Evolutionary conservation across 345 rosid species (phyloP), one percentile per base, ranked within the genome.

Genomic region (Cardamine resedifolia): DNA sequence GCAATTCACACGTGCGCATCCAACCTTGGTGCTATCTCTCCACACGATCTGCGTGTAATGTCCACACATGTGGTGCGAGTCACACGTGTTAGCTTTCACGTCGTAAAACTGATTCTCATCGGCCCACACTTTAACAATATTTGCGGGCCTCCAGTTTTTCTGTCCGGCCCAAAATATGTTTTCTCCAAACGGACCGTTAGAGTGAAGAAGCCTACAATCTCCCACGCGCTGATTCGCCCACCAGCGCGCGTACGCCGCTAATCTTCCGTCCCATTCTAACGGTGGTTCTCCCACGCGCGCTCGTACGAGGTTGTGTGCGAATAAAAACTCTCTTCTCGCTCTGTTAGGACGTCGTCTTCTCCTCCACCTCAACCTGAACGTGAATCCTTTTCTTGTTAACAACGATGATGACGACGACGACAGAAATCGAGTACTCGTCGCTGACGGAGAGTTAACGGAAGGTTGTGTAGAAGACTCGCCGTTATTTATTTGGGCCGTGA

Each of bases 41-140:
- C 88, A 88, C 23, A 88, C 78, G 41, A 88, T 56, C 79, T 88
- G 92, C 3, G 90, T 87, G 36, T 78, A 87, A 59, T 85, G 92
- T 6, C 90, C 88, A 36, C 90, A 87, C 58, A 78, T 56, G 14
- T 58, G 28, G 1, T 50, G 10, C 8, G 53, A 30, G 3, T 52
- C 41, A 44, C 90, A 88, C 49, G 76, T 44, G 68, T 83, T 78
- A 8, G 61, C 66, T 1, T 3, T 12, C n/a, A 15, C 73, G 53
- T 88, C 12, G 33, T 81, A 88, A 20, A 30, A 66, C 6, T 3
- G 14, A 2, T 47, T 1, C 47, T 85, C 90, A 23, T 58, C 78
- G 5, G 70, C 83, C 90, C 92, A 88, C 3, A 24, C 47, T 1
- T 56, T 41, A 3, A 85, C 88, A 3, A 76, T 76, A 3, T 75